phyloP scores from a whole-genome alignment of 1,139 yeast genomes.

The Hyphopichia buzzinii region DNA sequence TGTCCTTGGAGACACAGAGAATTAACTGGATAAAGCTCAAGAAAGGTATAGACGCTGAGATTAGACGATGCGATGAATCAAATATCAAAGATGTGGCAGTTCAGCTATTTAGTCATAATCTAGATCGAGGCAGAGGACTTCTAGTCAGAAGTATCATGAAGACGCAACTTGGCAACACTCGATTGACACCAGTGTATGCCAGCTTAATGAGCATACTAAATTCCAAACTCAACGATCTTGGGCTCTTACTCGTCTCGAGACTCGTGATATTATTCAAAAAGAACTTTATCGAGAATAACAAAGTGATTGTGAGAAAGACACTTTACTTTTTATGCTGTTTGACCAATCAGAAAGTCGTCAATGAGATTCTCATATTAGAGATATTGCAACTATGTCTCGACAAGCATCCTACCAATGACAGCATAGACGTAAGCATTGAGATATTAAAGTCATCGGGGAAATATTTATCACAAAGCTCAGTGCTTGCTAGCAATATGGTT shows the following conservation, averaged over 20 bases:
- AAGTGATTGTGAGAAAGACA: conserved; percentile 39
- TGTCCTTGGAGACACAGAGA: conserved; percentile 30
- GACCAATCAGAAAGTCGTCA: conserved; percentile 62
- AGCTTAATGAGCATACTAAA: conserved; percentile 60
- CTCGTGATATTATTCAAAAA: conserved; percentile 60
- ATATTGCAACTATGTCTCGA: conserved; percentile 57
- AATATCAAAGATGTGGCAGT: conserved; percentile 50
- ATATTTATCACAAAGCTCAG: conserved; percentile 20
- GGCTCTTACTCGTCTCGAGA: conserved; percentile 55
- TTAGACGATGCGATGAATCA: conserved; percentile 43
- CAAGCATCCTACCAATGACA: conserved; percentile 49
- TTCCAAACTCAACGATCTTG: conserved; percentile 68
- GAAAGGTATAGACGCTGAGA: conserved; percentile 43
- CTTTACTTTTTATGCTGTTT: conserved; percentile 58
- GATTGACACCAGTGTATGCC: conserved; percentile 52
- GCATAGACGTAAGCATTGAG: conserved; percentile 22
- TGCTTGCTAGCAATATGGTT: conserved; percentile 41
- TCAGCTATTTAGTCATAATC: conserved; percentile 52
- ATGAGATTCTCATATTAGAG: conserved; percentile 64
- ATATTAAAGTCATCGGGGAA: conserved; percentile 26
- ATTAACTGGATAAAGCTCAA: conserved; percentile 55
- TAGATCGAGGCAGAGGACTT: conserved; percentile 61
- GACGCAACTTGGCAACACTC: conserved; percentile 43
- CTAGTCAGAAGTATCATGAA: conserved; percentile 57
- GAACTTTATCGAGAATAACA: conserved; percentile 50